Evolutionary conservation across 2,329 filamentous ascomycete species (phyloP), one percentile per base, ranked within the genome.

Genomic region (Calcarisporium arbuscula): DNA sequence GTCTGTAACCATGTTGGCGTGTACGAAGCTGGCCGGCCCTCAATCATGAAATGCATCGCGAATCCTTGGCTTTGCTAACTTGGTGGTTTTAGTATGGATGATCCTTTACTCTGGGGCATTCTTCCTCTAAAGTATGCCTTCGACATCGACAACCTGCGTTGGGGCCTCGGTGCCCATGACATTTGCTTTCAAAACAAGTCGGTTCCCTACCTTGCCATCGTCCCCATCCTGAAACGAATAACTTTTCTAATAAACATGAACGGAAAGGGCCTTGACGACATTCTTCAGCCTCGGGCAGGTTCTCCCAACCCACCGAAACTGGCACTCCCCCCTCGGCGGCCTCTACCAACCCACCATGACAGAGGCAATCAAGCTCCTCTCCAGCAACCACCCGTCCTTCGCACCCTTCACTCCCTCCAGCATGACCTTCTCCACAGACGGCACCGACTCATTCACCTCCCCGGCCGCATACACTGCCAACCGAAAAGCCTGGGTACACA

Each of bases 211-310:
- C 23, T 17, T 30, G 30, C 9, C 19, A 19, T 18, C 30, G 14
- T 23, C 6, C 22, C 8, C 20, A 30, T 31, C 28, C 17, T 16
- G 18, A 39, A n/a, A 17, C 31, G 3, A 4, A 12, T 10, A 8
- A 14, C n/a, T 18, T 15, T 32, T n/a, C 34, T 39, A 27, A 28
- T 30, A 19, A 20, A 28, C 15, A 33, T 22, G 21, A 17, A 12
- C 5, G 16, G 34, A 18, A 47, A 90, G 86, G 53, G 54, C 74
- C 25, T 61, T 82, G 5, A 77, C 80, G 5, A 71, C 74, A 17
- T 96, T 96, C 71, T 98, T 98, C 68, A 80, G 74, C 35, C 70
- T 85, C 39, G 92, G 92, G 39, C 90, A 96, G 61, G 85, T 92
- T 18, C 72, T 98, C 4, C 92, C 92, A 7, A 94, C 85, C 6